Evolutionary conservation across 2,329 filamentous ascomycete genomes (phyloP).

Genomic region (Aphanoascus verrucosus): DNA sequence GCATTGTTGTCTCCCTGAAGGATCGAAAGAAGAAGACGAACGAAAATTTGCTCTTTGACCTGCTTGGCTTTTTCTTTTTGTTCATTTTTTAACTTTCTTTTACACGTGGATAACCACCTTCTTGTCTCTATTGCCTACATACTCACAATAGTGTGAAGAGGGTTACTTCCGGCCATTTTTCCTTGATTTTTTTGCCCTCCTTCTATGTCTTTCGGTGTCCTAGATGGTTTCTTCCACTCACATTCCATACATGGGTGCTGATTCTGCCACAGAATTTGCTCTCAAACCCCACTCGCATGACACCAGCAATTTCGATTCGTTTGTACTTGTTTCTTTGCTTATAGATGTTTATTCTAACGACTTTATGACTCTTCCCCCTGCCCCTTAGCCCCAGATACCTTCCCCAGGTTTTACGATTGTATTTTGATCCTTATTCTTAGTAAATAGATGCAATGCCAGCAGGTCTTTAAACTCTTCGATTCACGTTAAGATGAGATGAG

Average conservation of each 20-base stretch:
- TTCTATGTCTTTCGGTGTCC: background rate
- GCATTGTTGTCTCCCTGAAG: background rate
- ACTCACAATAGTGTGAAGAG: background rate
- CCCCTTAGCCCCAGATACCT: background rate
- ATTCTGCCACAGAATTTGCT: background rate
- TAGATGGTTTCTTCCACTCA: background rate
- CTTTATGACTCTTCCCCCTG: background rate
- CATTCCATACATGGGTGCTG: no score
- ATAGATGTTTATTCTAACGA: background rate
- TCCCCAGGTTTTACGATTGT: background rate
- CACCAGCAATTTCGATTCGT: background rate
- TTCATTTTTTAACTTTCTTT: background rate
- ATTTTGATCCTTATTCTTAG: background rate
- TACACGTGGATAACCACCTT: background rate
- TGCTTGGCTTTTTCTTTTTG: constrained; percentile 3
- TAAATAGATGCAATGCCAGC: constrained; percentile 9
- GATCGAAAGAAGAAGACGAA: background rate
- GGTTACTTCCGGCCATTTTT: background rate
- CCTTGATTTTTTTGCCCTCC: background rate
- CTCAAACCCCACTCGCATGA: no score
- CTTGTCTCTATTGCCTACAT: background rate
- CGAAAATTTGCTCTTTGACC: background rate
- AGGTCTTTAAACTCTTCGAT: background rate
- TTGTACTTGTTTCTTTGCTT: background rate
- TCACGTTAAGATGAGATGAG: background rate